Evolutionary conservation across 306 rosid species (phyloP).

Genomic region (Mimosa bimucronata): DNA sequence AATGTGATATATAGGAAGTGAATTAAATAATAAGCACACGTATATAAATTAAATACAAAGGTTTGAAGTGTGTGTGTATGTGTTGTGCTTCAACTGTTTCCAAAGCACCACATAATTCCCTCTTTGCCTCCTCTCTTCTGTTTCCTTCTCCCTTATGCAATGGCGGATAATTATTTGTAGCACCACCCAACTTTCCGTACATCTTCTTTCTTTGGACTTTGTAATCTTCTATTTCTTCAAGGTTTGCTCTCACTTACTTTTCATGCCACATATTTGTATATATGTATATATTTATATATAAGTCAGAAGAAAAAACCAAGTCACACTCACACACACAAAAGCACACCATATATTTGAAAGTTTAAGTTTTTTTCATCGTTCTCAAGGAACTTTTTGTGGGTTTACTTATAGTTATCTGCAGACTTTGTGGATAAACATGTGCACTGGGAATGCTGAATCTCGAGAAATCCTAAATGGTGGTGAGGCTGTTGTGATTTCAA

Average conservation of each 20-base stretch:
- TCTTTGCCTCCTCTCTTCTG: background rate
- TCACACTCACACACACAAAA: background rate
- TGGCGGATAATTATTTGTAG: slow-evolving; percentile 10
- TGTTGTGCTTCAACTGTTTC: slow-evolving; percentile 16
- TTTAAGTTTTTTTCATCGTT: background rate
- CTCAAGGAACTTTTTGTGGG: background rate
- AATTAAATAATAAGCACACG: background rate
- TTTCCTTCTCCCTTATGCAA: slow-evolving; percentile 37
- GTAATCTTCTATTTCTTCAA: background rate
- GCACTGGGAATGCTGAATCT: slow-evolving; percentile 64
- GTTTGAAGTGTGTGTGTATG: background rate
- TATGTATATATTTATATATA: background rate
- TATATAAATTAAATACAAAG: slow-evolving; percentile 33
- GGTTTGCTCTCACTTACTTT: slow-evolving; percentile 9
- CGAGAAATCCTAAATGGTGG: slow-evolving; percentile 49
- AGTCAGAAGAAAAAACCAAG: background rate
- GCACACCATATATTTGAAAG: background rate
- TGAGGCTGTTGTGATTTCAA: slow-evolving; percentile 35
- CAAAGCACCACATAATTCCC: slow-evolving; percentile 9
- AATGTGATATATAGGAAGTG: slow-evolving; percentile 4
- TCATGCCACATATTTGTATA: background rate
- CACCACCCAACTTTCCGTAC: slow-evolving; percentile 23
- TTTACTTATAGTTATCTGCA: background rate
- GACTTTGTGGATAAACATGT: slow-evolving; percentile 51
- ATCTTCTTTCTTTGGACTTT: background rate